Percentiles rank a stretch among this genome's conserved stretches.
Evolutionary conservation across 768 basidiomycete species (phyloP).

Genomic region (Mycena leptocephala): DNA sequence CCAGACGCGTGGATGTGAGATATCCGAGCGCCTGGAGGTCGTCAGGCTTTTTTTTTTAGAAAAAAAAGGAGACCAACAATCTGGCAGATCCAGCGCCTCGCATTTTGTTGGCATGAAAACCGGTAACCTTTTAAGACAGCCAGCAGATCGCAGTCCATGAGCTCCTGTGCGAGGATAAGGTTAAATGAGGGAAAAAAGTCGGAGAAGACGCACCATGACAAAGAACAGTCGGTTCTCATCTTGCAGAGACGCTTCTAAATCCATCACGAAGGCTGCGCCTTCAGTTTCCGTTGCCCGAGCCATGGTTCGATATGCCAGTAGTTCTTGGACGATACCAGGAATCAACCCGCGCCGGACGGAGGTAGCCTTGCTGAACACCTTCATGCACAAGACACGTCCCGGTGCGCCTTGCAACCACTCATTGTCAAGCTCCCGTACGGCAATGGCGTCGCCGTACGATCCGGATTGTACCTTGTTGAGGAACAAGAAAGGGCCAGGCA

Average conservation of each 20-base stretch:
- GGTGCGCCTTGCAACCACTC: conserved; percentile 31
- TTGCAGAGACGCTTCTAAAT: conserved; percentile 54
- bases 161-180: conserved; percentile 46
- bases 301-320: conserved; percentile 54
- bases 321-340: conserved; percentile 48
- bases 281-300: conserved; percentile 36
- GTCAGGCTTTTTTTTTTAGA: neutral
- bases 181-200: neutral
- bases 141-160: conserved; percentile 57
- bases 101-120: conserved; percentile 43
- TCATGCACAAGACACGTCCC: conserved; percentile 57
- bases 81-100: conserved; percentile 58
- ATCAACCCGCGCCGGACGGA: conserved; percentile 23
- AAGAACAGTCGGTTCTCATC: conserved; percentile 49
- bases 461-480: conserved; percentile 43
- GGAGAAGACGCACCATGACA: conserved; percentile 54
- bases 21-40: conserved; percentile 57
- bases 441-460: conserved; percentile 25
- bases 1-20: conserved; percentile 69
- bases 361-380: conserved; percentile 46
- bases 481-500: conserved; percentile 50
- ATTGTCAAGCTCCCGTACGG: conserved; percentile 40
- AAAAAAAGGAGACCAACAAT: conserved; percentile 44
- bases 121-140: conserved; percentile 45
- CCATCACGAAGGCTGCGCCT: conserved; percentile 56